Base-by-base conservation (phyloP, 2,329 filamentous ascomycete genomes). In the Neobulgaria alba region DNA sequence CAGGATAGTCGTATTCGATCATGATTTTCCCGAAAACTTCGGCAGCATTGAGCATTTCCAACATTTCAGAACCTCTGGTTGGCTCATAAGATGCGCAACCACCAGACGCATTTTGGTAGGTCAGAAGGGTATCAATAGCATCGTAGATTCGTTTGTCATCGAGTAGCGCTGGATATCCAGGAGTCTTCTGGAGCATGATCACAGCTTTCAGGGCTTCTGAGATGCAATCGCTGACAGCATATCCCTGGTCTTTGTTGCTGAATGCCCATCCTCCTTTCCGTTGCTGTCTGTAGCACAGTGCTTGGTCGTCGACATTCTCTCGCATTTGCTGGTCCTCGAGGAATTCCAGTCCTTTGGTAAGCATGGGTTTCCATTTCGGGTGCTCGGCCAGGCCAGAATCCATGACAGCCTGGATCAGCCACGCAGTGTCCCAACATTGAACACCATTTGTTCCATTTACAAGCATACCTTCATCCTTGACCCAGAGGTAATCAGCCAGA, bases 381-480 rank as follows among this genome's bases (percentile, higher is more conserved):
- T 93, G 78, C 20, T 79, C 67, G n/a, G 83, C 80, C 18, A 95
- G 73, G 0, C 85, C 87, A 5, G 85, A 80, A 36, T 86, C 85
- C 38, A 86, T 75, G 4, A 85, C 76, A 1, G 85, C 82, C 61
- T 95, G 88, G 23, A 95, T 86, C 14, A 82, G 67, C 58, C 96
- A 96, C 0, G 88, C 75, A 0, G 92, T 98, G 59, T 98, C 92
- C 92, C 92, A 98, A 49, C 80, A 84, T 62, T 98, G 92, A 1
- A 96, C 89, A n/a, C 92, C 92, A 53, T 98, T 96, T 7, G 92
- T 98, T 29, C 92, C 92, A 54, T 95, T 95, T 63, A 82, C 82
- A 35, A 96, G 72, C 85, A 98, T 87, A 4, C 92, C 92, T 59
- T 95, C 89, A 23, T 79, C 63, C 49, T 93, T 95, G 36, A 98